Evolutionary conservation across 805 yeast species (phyloP).

Genomic region (Lipomyces orientalis): DNA sequence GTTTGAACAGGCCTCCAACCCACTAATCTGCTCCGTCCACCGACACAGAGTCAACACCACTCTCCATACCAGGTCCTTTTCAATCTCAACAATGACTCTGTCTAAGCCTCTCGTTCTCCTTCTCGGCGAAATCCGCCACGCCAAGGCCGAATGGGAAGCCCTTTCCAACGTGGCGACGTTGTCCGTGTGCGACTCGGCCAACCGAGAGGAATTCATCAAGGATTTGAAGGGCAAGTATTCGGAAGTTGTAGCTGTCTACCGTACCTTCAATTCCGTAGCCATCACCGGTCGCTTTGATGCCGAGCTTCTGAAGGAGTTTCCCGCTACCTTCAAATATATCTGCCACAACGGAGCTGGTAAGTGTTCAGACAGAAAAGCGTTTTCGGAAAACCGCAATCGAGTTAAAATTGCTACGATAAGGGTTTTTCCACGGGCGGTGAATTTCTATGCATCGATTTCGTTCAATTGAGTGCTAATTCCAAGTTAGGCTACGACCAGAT

Average conservation of each 20-base stretch:
- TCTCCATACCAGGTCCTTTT: slow-evolving; percentile 2
- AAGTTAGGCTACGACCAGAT: slow-evolving; percentile 63
- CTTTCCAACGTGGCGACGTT: slow-evolving; percentile 47
- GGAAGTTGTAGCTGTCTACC: slow-evolving; percentile 52
- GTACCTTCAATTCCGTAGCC: slow-evolving; percentile 60
- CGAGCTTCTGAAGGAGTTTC: slow-evolving; percentile 62
- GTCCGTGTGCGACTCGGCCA: slow-evolving; percentile 31
- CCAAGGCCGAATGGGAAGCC: slow-evolving; percentile 69
- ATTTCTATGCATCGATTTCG: neutral
- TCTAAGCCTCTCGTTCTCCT: slow-evolving; percentile 65
- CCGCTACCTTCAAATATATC: slow-evolving; percentile 57
- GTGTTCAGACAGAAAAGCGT: slow-evolving; percentile 39
- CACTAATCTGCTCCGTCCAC: neutral
- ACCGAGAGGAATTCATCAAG: slow-evolving; percentile 49
- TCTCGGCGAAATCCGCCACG: slow-evolving; percentile 65
- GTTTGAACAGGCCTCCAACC: neutral
- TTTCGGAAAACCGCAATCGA: neutral
- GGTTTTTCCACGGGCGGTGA: neutral
- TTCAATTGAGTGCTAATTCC: neutral
- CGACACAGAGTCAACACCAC: slow-evolving; percentile 1
- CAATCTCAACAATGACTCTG: slow-evolving; percentile 23
- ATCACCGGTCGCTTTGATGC: slow-evolving; percentile 70
- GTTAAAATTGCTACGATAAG: neutral
- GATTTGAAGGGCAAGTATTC: slow-evolving; percentile 53
- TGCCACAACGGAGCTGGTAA: slow-evolving; percentile 70